Percentiles rank a stretch among this genome's conserved stretches.
These are phyloP conservation scores for Chlorociboria aeruginascens DNA, from an alignment of 495 filamentous ascomycete species.

Conservation along the genomic window DNA sequence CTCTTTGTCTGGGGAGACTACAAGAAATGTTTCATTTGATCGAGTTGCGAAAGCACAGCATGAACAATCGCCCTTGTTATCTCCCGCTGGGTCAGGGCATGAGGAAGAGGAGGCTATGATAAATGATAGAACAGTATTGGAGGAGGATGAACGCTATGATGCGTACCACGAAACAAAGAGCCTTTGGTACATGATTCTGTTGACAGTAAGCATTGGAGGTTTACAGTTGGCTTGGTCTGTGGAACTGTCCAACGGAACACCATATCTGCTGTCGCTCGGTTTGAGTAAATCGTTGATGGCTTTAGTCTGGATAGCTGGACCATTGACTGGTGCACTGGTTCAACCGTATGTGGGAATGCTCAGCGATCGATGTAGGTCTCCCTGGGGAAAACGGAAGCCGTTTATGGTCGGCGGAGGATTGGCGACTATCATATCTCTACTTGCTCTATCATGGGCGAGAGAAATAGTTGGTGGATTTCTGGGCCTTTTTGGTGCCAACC, in stretches of 20 bases:
- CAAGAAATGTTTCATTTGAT: neutral
- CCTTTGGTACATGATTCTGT: constrained; percentile 66
- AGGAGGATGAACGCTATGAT: constrained; percentile 25
- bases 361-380: constrained; percentile 71
- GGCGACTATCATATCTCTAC: constrained; percentile 60
- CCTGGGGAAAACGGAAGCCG: constrained; percentile 77
- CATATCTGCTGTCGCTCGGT: constrained; percentile 58
- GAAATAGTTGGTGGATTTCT: constrained; percentile 64
- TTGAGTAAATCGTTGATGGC: constrained; percentile 90
- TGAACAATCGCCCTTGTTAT: constrained; percentile 49
- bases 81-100: constrained; percentile 28
- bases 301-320: constrained; percentile 88
- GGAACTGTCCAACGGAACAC: constrained; percentile 75
- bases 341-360: constrained; percentile 91
- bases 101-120: constrained; percentile 30
- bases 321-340: constrained; percentile 72
- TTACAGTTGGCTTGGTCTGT: constrained; percentile 93
- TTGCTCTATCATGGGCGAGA: constrained; percentile 70
- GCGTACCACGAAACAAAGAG: constrained; percentile 54
- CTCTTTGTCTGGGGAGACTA: neutral
- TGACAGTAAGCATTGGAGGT: constrained; percentile 75
- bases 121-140: constrained; percentile 19
- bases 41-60: constrained; percentile 17
- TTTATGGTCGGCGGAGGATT: constrained; percentile 71
- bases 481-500: constrained; percentile 57